phyloP scores from a whole-genome alignment of 805 yeast species.

The Candida xiaguanensis region DNA sequence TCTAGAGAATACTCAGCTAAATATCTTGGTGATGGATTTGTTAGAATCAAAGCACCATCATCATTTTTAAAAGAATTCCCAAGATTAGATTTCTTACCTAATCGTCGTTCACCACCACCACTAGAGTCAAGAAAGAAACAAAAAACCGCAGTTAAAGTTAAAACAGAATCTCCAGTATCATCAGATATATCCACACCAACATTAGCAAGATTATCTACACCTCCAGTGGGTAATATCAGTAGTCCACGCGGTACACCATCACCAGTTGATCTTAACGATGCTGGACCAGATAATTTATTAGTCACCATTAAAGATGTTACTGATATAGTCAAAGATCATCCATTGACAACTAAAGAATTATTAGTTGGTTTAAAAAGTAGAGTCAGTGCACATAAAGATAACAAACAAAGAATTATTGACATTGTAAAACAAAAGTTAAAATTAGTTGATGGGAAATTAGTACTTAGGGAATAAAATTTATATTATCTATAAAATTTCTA shows the following conservation, averaged over 20 bases:
- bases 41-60: constrained; percentile 62
- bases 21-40: constrained; percentile 35
- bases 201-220: constrained; percentile 2
- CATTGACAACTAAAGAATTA: constrained; percentile 60
- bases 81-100: constrained; percentile 82
- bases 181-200: constrained; percentile 11
- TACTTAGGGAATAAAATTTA: constrained; percentile 27
- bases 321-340: constrained; percentile 52
- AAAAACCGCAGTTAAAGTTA: constrained; percentile 26
- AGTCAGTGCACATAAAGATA: constrained; percentile 60
- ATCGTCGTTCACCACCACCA: constrained; percentile 35
- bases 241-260: constrained; percentile 11
- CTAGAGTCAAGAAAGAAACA: constrained; percentile 34
- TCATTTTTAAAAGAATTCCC: constrained; percentile 65
- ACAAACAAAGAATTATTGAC: constrained; percentile 55
- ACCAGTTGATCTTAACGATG: constrained; percentile 26
- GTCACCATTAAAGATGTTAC: constrained; percentile 74
- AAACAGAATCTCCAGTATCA: constrained; percentile 10
- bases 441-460: constrained; percentile 45
- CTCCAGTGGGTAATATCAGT: constrained; percentile 9
- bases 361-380: constrained; percentile 58
- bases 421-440: constrained; percentile 56
- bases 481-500: constrained; percentile 43
- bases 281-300: constrained; percentile 40
- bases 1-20: constrained; percentile 21